These are phyloP conservation scores for Mycosphaerella sp. DNA, from an alignment of 2,329 filamentous ascomycete genomes.

Conservation along the genomic window DNA sequence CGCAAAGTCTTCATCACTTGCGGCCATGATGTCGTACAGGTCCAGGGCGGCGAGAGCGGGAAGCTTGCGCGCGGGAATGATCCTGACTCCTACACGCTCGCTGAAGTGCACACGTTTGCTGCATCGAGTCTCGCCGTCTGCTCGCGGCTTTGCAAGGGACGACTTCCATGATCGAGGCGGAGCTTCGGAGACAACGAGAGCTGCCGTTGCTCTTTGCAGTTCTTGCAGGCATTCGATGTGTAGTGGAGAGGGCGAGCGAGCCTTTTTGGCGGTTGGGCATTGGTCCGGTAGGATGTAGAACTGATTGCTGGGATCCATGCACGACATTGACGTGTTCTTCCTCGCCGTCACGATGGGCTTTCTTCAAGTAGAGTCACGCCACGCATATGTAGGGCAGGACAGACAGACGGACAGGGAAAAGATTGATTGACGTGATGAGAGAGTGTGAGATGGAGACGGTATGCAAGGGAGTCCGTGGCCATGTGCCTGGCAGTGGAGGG, in stretches of 20 bases:
- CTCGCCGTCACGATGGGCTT: background rate
- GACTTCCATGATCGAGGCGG: conserved; percentile 5
- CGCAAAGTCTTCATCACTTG: conserved; percentile 5
- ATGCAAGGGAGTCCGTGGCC: background rate
- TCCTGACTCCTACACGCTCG: background rate
- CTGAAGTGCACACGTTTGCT: conserved; percentile 12
- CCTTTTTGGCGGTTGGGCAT: background rate
- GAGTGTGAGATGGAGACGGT: no score
- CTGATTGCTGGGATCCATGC: background rate
- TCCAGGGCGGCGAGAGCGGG: conserved; percentile 1
- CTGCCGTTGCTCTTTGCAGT: conserved; percentile 8
- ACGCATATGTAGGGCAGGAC: background rate
- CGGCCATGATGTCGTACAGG: background rate
- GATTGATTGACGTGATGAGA: no score
- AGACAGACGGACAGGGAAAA: background rate
- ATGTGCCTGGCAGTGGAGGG: background rate
- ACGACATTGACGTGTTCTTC: background rate
- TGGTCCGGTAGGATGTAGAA: background rate
- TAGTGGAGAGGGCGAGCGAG: background rate
- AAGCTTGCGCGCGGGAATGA: conserved; percentile 1
- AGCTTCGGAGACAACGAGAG: background rate
- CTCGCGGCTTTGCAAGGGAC: conserved; percentile 3
- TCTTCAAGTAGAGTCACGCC: background rate
- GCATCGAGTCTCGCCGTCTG: background rate
- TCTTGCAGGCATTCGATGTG: conserved; percentile 8